Evolutionary conservation across 139 green algal genomes (phyloP).

Genomic region (Ostreobium quekettii): DNA sequence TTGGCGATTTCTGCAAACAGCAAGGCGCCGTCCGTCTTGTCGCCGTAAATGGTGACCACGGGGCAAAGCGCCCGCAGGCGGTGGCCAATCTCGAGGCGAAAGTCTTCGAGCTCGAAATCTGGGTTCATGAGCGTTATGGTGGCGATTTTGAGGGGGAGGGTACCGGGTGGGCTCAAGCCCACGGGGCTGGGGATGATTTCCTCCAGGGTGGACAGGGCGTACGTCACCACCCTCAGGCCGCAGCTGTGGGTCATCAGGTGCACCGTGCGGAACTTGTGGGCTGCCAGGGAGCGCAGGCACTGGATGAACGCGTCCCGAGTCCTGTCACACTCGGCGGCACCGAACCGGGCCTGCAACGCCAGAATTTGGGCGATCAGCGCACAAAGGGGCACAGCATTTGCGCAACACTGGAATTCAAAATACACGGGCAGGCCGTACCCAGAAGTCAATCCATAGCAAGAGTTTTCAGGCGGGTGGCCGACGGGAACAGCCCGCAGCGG

Average conservation of each 20-base stretch:
- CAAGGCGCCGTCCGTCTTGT: slow-evolving; percentile 20
- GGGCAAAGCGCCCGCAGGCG: slow-evolving; percentile 29
- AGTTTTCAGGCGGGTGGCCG: too few relatives aligned
- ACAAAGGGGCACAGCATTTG: too few relatives aligned
- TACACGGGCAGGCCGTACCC: too few relatives aligned
- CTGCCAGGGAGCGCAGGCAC: slow-evolving; percentile 18
- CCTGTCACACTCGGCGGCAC: slow-evolving; percentile 9
- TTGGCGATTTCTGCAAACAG: background rate
- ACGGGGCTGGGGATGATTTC: slow-evolving; percentile 17
- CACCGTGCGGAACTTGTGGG: slow-evolving; percentile 19
- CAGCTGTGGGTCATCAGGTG: slow-evolving; percentile 33
- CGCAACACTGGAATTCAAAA: too few relatives aligned
- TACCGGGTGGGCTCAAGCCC: background rate
- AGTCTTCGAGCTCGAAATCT: slow-evolving; percentile 19
- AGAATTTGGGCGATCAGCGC: too few relatives aligned
- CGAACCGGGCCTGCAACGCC: slow-evolving; percentile 1
- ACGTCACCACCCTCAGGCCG: slow-evolving; percentile 24
- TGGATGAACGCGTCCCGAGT: slow-evolving; percentile 15
- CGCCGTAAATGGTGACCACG: slow-evolving; percentile 30
- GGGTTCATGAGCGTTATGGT: slow-evolving; percentile 22
- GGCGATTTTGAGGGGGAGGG: background rate
- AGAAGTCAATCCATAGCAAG: too few relatives aligned
- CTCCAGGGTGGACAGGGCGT: slow-evolving; percentile 21
- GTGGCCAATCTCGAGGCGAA: slow-evolving; percentile 17
- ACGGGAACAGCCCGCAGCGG: too few relatives aligned